Base-by-base conservation (phyloP, 2,329 filamentous ascomycete species). In the Exophiala calicioides region DNA sequence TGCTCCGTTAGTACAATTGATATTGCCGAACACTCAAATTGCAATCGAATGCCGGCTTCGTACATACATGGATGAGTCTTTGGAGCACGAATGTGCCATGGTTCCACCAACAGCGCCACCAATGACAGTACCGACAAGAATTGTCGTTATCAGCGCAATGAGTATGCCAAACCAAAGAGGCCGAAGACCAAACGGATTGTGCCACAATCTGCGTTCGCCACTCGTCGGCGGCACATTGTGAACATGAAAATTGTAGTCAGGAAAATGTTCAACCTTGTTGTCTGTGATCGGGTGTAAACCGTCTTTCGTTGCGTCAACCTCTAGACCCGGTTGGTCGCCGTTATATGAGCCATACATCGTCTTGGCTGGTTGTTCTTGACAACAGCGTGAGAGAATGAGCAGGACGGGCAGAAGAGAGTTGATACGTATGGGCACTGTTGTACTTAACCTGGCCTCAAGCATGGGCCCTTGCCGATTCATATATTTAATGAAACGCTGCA, bases 101-200 rank as follows among this genome's bases (percentile, higher is more conserved):
- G 36, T 21, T 24, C 4, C 36, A 10, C 36, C 36, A 5, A 39
- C 36, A 18, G 18, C 36, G 9, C 36, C 36, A 7, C 36, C 36
- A 39, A 39, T 16, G 20, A 26, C 23, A 15, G 36, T 21, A 13
- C 19, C 36, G 15, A 39, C 36, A 6, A 23, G 19, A 39, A 39
- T 39, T 26, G 21, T 27, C 9, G 36, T 39, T n/a, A 27, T 7
- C 8, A 39, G 13, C 4, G 19, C 36, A 21, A 26, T 39, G 21
- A 39, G 36, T 13, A 39, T 26, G 16, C 36, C 36, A 18, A 39
- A 39, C 36, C 36, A 39, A 13, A 39, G 27, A 24, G 36, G 36
- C 27, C 23, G 19, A 15, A 39, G 36, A 15, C 20, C 20, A 10
- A 16, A 39, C 15, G 23, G 36, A 27, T 24, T 39, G 12, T 39